These are phyloP conservation scores for Colletotrichum navitas DNA, from an alignment of 2,329 filamentous ascomycete genomes.

Conservation along the genomic window DNA sequence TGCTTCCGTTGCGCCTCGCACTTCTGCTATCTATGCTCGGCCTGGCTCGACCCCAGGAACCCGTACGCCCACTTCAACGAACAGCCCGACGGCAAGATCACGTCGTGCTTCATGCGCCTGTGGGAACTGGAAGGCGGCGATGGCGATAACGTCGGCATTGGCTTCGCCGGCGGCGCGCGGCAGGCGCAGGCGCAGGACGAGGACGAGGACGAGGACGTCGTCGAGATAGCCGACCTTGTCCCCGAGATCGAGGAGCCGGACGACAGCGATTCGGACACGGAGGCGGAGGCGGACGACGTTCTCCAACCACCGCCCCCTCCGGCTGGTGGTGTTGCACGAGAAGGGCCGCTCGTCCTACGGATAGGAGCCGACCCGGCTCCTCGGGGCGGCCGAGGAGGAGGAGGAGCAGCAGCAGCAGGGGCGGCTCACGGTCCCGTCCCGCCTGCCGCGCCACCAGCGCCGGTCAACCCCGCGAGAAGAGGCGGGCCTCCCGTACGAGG, in stretches of 20 bases:
- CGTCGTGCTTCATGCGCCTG: constrained; percentile 83
- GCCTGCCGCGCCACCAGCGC: constrained; percentile 49
- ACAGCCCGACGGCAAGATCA: constrained; percentile 62
- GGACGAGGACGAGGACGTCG: background rate
- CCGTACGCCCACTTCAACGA: constrained; percentile 92
- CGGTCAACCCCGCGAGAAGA: constrained; percentile 45
- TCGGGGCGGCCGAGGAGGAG: constrained; percentile 45
- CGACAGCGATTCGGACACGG: constrained; percentile 50
- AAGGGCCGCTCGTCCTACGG: constrained; percentile 69
- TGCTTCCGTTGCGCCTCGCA: constrained; percentile 91
- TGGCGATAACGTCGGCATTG: constrained; percentile 64
- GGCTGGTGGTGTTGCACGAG: constrained; percentile 62
- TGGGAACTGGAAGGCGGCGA: constrained; percentile 93
- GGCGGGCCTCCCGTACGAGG: constrained; percentile 40
- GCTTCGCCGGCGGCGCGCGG: constrained; percentile 55
- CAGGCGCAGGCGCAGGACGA: constrained; percentile 4
- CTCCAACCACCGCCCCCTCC: constrained; percentile 47
- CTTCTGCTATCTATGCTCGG: constrained; percentile 93
- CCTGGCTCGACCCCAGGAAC: constrained; percentile 85
- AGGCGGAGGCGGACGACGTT: constrained; percentile 43
- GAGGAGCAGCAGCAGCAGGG: constrained; percentile 10
- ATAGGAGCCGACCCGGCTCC: constrained; percentile 58
- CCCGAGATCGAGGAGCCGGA: constrained; percentile 52
- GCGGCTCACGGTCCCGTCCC: constrained; percentile 43
- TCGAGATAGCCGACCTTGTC: constrained; percentile 42